Percentiles rank a stretch among this genome's conserved stretches.
These are phyloP conservation scores for Rosa chinensis DNA, from an alignment of 306 rosid genomes.

Conservation along the genomic window DNA sequence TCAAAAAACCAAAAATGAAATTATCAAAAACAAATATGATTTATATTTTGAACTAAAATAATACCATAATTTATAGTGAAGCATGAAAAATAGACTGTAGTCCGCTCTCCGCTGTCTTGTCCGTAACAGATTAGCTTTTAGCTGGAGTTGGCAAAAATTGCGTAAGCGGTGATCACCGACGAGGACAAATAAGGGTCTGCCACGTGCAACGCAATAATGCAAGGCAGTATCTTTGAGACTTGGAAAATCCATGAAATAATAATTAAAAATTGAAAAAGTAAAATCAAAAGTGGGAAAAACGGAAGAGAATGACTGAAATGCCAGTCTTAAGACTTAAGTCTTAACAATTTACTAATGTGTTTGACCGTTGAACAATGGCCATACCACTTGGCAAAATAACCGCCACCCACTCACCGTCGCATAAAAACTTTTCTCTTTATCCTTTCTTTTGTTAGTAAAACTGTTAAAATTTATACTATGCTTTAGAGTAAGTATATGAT, in stretches of 20 bases:
- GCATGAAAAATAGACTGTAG: neutral
- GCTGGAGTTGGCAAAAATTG: neutral
- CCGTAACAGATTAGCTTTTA: neutral
- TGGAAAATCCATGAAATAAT: neutral
- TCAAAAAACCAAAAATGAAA: neutral
- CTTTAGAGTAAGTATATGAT: no score
- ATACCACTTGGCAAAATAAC: neutral
- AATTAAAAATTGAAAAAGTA: neutral
- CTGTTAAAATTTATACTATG: no score
- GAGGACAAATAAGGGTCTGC: slow-evolving; percentile 13
- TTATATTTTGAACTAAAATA: no score
- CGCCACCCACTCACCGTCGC: slow-evolving; percentile 9
- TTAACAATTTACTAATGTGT: slow-evolving; percentile 5
- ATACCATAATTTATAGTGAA: neutral
- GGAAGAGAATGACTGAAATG: neutral
- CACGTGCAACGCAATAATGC: slow-evolving; percentile 2
- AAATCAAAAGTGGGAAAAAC: neutral
- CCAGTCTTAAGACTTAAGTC: slow-evolving; percentile 28
- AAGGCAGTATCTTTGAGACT: neutral
- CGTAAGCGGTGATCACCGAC: slow-evolving; percentile 13
- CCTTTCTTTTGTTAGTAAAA: neutral
- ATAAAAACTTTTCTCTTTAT: no score
- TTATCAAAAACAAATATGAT: no score
- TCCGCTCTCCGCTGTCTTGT: neutral
- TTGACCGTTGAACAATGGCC: slow-evolving; percentile 38